Evolutionary conservation across 208 protist species (phyloP).

Genomic region (Acanthamoeba divionensis): DNA sequence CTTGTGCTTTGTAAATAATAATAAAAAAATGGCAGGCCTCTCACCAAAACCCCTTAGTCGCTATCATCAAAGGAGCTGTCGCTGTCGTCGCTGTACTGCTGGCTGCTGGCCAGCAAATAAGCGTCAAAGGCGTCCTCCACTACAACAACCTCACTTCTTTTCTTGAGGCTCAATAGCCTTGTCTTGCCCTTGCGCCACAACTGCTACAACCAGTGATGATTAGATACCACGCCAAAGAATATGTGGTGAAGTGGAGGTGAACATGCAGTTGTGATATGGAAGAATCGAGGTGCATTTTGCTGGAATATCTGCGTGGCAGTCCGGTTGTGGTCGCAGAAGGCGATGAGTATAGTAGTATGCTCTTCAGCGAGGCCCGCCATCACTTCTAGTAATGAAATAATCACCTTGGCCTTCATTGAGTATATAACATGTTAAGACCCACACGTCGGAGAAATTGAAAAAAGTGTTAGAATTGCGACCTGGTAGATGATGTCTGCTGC

Average conservation of each 20-base stretch:
- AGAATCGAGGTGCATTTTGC: background rate
- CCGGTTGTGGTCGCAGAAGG: constrained; percentile 7
- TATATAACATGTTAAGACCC: background rate
- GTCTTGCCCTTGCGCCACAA: background rate
- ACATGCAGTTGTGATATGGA: background rate
- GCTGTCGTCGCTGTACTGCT: constrained; percentile 29
- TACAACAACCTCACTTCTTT: background rate
- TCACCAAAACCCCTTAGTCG: no score
- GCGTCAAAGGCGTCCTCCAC: background rate
- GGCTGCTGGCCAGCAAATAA: background rate
- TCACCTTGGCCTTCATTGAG: background rate
- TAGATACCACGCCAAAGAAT: background rate
- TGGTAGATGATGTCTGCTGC: constrained; percentile 26
- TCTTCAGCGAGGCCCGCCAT: background rate
- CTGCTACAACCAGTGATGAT: background rate
- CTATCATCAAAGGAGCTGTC: constrained; percentile 17
- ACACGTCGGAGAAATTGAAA: background rate
- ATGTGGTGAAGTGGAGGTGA: background rate
- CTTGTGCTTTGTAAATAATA: no score
- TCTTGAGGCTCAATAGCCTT: background rate
- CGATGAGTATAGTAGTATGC: background rate
- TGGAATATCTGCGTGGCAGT: constrained; percentile 2
- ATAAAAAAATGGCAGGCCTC: no score
- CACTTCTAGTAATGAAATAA: background rate
- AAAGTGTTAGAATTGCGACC: background rate